Evolutionary conservation across 495 filamentous ascomycete species (phyloP).

Genomic region (Cercophora scortea): DNA sequence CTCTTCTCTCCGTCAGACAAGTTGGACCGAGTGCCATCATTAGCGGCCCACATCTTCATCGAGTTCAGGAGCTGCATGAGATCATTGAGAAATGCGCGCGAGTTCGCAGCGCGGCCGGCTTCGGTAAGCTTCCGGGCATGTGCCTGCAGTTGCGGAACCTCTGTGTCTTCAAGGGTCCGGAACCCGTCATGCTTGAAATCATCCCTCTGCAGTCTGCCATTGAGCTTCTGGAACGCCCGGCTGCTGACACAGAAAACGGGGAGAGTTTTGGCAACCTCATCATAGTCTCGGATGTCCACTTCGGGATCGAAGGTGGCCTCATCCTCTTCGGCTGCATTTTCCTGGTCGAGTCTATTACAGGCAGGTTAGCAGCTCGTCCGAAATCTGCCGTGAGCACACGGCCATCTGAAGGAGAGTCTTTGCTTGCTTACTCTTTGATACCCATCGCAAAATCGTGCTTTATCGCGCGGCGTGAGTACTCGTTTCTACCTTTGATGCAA

Average conservation of each 20-base stretch:
- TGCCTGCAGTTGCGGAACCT: slow-evolving; percentile 48
- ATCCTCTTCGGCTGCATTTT: slow-evolving; percentile 4
- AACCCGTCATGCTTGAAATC: slow-evolving; percentile 23
- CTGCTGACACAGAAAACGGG: slow-evolving; percentile 57
- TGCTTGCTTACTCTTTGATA: slow-evolving; percentile 28
- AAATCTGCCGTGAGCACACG: no score
- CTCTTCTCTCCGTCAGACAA: slow-evolving; percentile 33
- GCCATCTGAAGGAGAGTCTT: no score
- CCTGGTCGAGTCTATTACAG: slow-evolving; percentile 8
- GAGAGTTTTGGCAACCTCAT: slow-evolving; percentile 41
- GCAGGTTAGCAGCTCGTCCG: no score
- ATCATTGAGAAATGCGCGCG: slow-evolving; percentile 29
- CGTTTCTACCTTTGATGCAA: slow-evolving; percentile 50
- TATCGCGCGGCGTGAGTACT: slow-evolving; percentile 44
- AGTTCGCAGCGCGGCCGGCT: background rate
- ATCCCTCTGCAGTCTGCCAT: slow-evolving; percentile 34
- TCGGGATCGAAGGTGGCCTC: slow-evolving; percentile 23
- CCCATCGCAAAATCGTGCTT: slow-evolving; percentile 50
- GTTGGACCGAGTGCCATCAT: slow-evolving; percentile 31
- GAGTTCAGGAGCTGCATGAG: slow-evolving; percentile 42
- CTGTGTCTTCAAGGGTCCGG: slow-evolving; percentile 18
- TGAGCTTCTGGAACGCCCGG: slow-evolving; percentile 51
- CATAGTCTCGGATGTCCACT: slow-evolving; percentile 44
- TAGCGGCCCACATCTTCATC: slow-evolving; percentile 43
- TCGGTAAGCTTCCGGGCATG: slow-evolving; percentile 52